A percentile compares a stretch with the other conserved stretches of the same genome.
These are phyloP conservation scores for Croton laevigatus DNA, from an alignment of 441 rosid species.

Conservation along the genomic window DNA sequence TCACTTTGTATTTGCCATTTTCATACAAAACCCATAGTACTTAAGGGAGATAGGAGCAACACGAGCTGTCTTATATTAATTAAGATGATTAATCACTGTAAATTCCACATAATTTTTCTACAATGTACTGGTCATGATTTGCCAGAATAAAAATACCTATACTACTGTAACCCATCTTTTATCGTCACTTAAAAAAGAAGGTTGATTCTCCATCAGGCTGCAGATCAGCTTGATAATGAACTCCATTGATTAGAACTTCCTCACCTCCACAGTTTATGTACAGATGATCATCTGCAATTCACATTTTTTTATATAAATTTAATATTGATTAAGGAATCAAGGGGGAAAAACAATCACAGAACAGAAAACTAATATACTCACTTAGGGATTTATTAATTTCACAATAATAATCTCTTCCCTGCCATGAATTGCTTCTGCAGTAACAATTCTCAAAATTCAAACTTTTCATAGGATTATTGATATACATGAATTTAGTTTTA, in stretches of 20 bases:
- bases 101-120: constrained; percentile 12
- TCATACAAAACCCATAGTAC: constrained; percentile 12
- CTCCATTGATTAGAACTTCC: constrained; percentile 1
- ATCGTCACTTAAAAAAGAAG: neutral
- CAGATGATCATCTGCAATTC: constrained; percentile 8
- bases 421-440: constrained; percentile 10
- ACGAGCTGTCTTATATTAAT: constrained; percentile 12
- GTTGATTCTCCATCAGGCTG: constrained; percentile 16
- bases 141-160: neutral
- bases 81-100: neutral
- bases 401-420: neutral
- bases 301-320: neutral
- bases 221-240: constrained; percentile 9
- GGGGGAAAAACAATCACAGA: no score
- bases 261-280: constrained; percentile 8
- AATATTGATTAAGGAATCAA: neutral
- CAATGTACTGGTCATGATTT: constrained; percentile 5
- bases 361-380: neutral
- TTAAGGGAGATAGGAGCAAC: neutral
- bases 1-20: constrained; percentile 10
- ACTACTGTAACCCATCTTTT: constrained; percentile 10
- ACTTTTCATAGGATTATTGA: neutral
- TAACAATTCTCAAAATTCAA: neutral
- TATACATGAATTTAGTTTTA: neutral
- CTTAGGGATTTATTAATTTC: neutral